Evolutionary conservation across 768 basidiomycete species (phyloP).

Genomic region (Leccinellum rugosiceps): DNA sequence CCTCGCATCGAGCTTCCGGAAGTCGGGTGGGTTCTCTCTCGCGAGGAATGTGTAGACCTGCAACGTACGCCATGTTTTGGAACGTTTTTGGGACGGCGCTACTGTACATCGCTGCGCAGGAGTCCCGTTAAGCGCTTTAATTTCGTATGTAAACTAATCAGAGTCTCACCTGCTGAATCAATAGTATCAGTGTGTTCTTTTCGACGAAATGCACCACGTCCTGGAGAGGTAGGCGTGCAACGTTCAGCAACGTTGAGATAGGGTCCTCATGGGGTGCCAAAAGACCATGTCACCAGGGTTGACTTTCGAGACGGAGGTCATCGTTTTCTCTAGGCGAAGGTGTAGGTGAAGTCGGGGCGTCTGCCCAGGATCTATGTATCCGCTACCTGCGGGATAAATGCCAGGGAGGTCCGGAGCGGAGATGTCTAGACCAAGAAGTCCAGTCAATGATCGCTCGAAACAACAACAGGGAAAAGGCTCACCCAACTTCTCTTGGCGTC

Average conservation of each 20-base stretch:
- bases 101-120: conserved; percentile 66
- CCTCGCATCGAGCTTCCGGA: conserved; percentile 47
- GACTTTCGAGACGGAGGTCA: conserved; percentile 70
- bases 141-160: not conserved
- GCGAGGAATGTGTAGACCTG: conserved; percentile 62
- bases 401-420: conserved; percentile 52
- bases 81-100: conserved; percentile 66
- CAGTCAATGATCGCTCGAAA: conserved; percentile 17
- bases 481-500: conserved; percentile 50
- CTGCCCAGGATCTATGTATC: conserved; percentile 42
- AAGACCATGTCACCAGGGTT: conserved; percentile 76
- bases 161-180: conserved; percentile 53
- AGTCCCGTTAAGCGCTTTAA: not conserved
- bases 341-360: conserved; percentile 64
- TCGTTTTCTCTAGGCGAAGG: conserved; percentile 56
- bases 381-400: conserved; percentile 28
- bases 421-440: conserved; percentile 35
- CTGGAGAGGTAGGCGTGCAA: conserved; percentile 20
- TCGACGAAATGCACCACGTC: conserved; percentile 49
- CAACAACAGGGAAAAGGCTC: conserved; percentile 8
- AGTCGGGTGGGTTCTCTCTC: conserved; percentile 70
- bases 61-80: conserved; percentile 57
- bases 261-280: conserved; percentile 58
- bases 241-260: not conserved
- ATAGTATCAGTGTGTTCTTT: conserved; percentile 47